Base-by-base conservation (phyloP, 1,139 yeast genomes). In the Scheffersomyces quercinus region DNA sequence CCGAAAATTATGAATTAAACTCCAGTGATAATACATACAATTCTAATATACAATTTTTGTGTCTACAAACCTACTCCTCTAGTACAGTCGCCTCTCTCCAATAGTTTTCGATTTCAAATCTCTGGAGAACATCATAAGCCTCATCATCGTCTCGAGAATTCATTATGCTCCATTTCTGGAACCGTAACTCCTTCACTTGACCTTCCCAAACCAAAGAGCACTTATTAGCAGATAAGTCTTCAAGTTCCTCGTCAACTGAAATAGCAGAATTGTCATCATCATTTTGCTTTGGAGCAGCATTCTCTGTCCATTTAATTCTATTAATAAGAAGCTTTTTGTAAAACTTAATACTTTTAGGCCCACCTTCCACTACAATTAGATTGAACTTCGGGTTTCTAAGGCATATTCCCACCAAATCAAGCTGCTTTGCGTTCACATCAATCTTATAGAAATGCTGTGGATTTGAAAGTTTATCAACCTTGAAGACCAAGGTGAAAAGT, bases 201-300 rank as follows among this genome's bases (percentile, higher is more conserved):
- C 97, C 97, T 49, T 83, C 84, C 97, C 97, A 91, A 3, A 88
- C 55, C 13, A 84, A 54, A 3, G 58, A 54, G 52, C 90, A 83
- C 41, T 57, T 60, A 56, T 86, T 88, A 1, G 57, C 54, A 0
- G 67, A 52, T 43, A 82, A 63, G 52, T 81, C 80, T 13, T 69
- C n/a, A 8, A 43, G 31, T 24, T 35, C 32, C 8, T 43, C 50
- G 26, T 20, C 26, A 20, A 6, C 26, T 3, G 7, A 3, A 20
- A 20, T 20, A 20, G 26, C 8, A 6, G 26, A 5, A 9, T 35
- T 35, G 4, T 36, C 35, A 7, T 51, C 54, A 3, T 41, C 48
- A 9, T 53, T 55, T 4, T 48, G 51, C 33, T 62, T 52, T 39
- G 76, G 59, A 37, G 55, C 35, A 48, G 69, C 67, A 45, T 68